Percentiles rank a stretch among this genome's conserved stretches.
phyloP scores from a whole-genome alignment of 1,284 basidiomycete species.

The Flammula alnicola region DNA sequence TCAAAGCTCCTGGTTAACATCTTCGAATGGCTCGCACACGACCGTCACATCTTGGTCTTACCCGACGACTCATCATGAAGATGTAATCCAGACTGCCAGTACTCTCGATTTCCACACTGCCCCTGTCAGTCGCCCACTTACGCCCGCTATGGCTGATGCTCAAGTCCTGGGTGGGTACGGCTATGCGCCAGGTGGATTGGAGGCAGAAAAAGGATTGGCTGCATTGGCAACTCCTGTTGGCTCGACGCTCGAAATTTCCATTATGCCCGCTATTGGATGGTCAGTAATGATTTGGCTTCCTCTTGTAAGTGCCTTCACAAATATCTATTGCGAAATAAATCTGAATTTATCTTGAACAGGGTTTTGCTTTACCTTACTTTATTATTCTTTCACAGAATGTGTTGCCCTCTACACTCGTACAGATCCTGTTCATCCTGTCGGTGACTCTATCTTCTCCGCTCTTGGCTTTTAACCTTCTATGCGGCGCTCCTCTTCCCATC shows the following conservation, averaged over 20 bases:
- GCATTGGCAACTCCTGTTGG: slow-evolving; percentile 46
- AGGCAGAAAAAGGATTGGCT: slow-evolving; percentile 56
- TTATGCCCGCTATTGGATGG: slow-evolving; percentile 61
- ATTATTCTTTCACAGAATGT: slow-evolving; percentile 46
- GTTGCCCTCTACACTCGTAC: slow-evolving; percentile 40
- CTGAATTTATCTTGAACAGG: slow-evolving; percentile 38
- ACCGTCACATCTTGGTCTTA: slow-evolving; percentile 71
- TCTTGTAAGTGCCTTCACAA: slow-evolving; percentile 49
- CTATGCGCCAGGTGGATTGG: slow-evolving; percentile 46
- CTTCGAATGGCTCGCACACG: slow-evolving; percentile 57
- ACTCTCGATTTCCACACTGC: slow-evolving; percentile 46
- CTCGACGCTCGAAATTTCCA: slow-evolving; percentile 56
- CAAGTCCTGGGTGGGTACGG: slow-evolving; percentile 70
- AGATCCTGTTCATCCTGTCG: slow-evolving; percentile 61
- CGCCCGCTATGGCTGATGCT: slow-evolving; percentile 58
- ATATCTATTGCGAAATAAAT: slow-evolving; percentile 2
- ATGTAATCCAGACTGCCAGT: slow-evolving; percentile 30
- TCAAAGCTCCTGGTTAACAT: slow-evolving; percentile 73
- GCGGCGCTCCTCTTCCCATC: slow-evolving; percentile 65
- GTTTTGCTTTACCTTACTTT: slow-evolving; percentile 63
- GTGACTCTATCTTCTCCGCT: slow-evolving; percentile 69
- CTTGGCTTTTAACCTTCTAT: slow-evolving; percentile 60
- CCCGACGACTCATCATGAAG: slow-evolving; percentile 45
- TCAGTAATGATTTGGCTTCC: slow-evolving; percentile 68
- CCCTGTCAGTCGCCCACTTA: slow-evolving; percentile 45